These are phyloP conservation scores for Logfia minima DNA, from an alignment of 129 eudicot genomes.

Conservation along the genomic window DNA sequence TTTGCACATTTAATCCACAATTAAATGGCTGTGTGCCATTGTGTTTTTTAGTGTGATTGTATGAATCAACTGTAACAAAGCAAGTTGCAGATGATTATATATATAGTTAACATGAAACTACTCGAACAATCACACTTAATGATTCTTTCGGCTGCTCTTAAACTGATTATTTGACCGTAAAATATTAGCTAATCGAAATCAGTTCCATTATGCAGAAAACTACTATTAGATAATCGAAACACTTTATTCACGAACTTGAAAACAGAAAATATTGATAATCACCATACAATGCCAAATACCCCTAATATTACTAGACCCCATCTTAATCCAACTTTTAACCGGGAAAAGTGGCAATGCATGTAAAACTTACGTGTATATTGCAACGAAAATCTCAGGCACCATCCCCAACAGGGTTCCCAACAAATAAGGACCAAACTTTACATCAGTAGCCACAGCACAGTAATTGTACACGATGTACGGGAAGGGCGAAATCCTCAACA, in stretches of 20 bases:
- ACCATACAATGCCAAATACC: not conserved
- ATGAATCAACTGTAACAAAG: too few relatives aligned
- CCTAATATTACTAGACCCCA: not conserved
- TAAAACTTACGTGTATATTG: slow-evolving; percentile 81
- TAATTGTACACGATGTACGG: slow-evolving; percentile 81
- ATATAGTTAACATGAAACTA: too few relatives aligned
- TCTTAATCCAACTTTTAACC: not conserved
- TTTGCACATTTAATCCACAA: too few relatives aligned
- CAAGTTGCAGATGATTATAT: not conserved
- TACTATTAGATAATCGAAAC: too few relatives aligned
- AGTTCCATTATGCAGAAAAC: too few relatives aligned
- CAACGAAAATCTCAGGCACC: slow-evolving; percentile 84
- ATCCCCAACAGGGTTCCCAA: slow-evolving; percentile 75
- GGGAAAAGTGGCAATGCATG: not conserved
- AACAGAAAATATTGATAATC: not conserved
- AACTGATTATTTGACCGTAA: too few relatives aligned
- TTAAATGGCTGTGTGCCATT: too few relatives aligned
- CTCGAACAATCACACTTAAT: not conserved
- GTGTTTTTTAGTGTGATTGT: too few relatives aligned
- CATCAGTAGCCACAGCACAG: slow-evolving; percentile 86
- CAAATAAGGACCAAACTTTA: slow-evolving; percentile 78
- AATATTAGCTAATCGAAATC: too few relatives aligned
- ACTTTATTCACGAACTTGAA: not conserved
- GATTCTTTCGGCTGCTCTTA: too few relatives aligned
- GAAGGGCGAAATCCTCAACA: slow-evolving; percentile 87